Conservation (phyloP, 2,329 filamentous ascomycete genomes). For the Zymoseptoria brevis region DNA sequence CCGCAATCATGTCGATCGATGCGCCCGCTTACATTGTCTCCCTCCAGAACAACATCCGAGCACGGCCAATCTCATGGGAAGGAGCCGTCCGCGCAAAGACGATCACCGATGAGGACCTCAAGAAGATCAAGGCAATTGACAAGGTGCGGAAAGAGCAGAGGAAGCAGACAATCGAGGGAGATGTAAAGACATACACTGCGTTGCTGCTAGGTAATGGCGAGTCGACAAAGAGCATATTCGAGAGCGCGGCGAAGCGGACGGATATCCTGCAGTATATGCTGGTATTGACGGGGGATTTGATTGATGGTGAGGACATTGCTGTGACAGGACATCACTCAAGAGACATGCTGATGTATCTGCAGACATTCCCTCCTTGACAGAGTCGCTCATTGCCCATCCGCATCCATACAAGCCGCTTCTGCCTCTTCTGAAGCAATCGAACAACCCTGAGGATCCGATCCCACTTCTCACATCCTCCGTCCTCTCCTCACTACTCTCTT, state of each 20-base stretch:
- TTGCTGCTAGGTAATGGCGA: constrained; percentile 65
- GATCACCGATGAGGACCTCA: constrained; percentile 86
- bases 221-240: constrained; percentile 64
- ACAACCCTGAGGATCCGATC: constrained; percentile 76
- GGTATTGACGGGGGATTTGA: constrained; percentile 77
- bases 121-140: constrained; percentile 93
- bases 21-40: constrained; percentile 80
- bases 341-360: constrained; percentile 2
- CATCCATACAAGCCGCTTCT: constrained; percentile 69
- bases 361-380: constrained; percentile 75
- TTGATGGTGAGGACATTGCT: constrained; percentile 56
- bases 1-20: constrained; percentile 70
- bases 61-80: constrained; percentile 94
- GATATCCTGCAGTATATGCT: constrained; percentile 95
- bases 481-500: constrained; percentile 68
- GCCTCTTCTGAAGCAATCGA: constrained; percentile 74
- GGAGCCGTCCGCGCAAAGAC: constrained; percentile 88
- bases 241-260: constrained; percentile 73
- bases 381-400: constrained; percentile 64
- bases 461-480: constrained; percentile 85
- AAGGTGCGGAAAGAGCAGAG: constrained; percentile 91
- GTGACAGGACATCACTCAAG: not conserved
- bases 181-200: constrained; percentile 69
- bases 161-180: constrained; percentile 69
- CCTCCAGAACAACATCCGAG: constrained; percentile 93